These are phyloP conservation scores for Neopestalotiopsis sp. DNA, from an alignment of 2,329 filamentous ascomycete species.

Conservation along the genomic window DNA sequence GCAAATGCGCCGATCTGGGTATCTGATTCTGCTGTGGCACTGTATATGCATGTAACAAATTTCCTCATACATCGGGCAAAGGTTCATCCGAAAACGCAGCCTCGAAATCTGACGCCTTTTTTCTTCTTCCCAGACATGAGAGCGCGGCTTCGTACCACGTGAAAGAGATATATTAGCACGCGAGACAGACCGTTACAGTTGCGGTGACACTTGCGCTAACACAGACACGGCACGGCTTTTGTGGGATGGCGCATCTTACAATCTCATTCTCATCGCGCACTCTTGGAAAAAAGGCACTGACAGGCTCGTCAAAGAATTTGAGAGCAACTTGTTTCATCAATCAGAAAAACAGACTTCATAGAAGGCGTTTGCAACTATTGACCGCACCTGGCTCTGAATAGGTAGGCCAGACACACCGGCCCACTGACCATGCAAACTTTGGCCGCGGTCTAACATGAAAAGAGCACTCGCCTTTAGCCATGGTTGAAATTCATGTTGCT, in stretches of 20 bases:
- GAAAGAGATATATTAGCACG: constrained; percentile 4
- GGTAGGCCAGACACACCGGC: too few species aligned
- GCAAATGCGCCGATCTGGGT: background rate
- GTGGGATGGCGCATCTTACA: background rate
- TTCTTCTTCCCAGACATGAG: background rate
- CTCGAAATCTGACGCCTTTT: background rate
- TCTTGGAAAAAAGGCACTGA: background rate
- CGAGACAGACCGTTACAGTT: constrained; percentile 4
- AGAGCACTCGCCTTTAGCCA: too few species aligned
- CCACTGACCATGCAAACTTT: too few species aligned
- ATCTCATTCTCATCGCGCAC: background rate
- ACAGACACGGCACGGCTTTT: background rate
- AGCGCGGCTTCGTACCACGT: constrained; percentile 4
- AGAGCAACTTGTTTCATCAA: background rate
- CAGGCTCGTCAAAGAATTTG: background rate
- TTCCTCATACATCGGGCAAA: background rate
- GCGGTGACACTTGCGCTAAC: background rate
- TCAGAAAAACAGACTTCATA: too few species aligned
- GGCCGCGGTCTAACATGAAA: too few species aligned
- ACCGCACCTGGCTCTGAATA: too few species aligned
- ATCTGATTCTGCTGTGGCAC: background rate
- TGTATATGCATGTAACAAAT: background rate
- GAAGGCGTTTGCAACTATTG: background rate
- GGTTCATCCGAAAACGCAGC: background rate
- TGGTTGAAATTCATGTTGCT: too few species aligned